Evolutionary conservation across 345 rosid species (phyloP).

Genomic region (Sonneratia alba): DNA sequence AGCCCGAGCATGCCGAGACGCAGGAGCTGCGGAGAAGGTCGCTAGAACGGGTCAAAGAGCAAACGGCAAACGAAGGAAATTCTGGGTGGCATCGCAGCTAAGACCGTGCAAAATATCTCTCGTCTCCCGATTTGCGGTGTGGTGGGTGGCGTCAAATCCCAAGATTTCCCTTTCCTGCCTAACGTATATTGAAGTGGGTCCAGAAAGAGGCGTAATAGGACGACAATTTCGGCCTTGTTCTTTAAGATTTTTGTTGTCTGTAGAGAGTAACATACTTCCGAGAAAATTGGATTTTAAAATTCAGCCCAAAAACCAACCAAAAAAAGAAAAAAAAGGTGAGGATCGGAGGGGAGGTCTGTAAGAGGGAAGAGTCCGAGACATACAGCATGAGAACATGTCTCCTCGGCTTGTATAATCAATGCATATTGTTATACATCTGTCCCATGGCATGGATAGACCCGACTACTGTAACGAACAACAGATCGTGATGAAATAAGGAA

Average conservation of each 20-base stretch:
- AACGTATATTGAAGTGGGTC: background rate
- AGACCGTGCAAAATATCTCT: background rate
- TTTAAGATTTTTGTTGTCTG: background rate
- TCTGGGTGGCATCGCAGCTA: background rate
- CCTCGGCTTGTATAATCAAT: background rate
- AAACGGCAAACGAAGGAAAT: constrained; percentile 17
- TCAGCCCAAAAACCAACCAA: no score
- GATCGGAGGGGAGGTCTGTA: background rate
- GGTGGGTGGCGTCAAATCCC: background rate
- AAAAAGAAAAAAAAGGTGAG: background rate
- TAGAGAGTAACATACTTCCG: background rate
- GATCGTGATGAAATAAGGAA: no score
- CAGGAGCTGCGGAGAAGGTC: constrained; percentile 53
- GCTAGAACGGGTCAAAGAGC: constrained; percentile 28
- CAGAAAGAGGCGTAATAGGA: background rate
- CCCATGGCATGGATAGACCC: no score
- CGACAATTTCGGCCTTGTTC: background rate
- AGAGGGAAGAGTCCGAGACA: background rate
- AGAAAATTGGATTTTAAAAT: background rate
- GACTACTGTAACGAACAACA: no score
- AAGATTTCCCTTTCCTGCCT: background rate
- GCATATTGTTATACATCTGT: no score
- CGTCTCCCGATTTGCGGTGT: background rate
- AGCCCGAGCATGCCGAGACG: constrained; percentile 54
- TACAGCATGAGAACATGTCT: background rate